phyloP scores from a whole-genome alignment of 345 rosid genomes.

The Dimocarpus longan region DNA sequence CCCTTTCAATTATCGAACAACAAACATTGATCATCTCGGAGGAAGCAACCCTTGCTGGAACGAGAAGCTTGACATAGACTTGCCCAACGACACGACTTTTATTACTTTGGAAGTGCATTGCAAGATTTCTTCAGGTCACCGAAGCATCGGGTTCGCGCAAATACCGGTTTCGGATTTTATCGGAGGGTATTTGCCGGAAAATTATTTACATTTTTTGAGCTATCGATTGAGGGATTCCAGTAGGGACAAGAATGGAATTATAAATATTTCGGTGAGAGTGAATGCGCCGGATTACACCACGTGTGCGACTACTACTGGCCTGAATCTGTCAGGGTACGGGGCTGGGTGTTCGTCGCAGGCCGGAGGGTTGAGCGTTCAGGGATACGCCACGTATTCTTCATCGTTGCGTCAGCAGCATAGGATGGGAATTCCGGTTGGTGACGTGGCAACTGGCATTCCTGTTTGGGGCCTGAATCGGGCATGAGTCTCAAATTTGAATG shows the following conservation, averaged over 20 bases:
- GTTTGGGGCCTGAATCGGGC: conserved; percentile 14
- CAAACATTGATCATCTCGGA: conserved; percentile 34
- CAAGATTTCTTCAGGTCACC: conserved; percentile 33
- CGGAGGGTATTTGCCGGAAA: conserved; percentile 50
- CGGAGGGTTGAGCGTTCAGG: neutral
- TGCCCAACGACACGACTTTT: conserved; percentile 39
- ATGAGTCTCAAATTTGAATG: neutral
- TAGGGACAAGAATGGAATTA: conserved; percentile 53
- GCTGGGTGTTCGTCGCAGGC: neutral
- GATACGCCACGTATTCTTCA: neutral
- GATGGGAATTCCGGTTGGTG: conserved; percentile 6
- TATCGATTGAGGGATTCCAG: conserved; percentile 56
- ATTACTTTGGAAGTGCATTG: conserved; percentile 46
- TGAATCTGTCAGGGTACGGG: neutral
- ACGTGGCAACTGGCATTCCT: conserved; percentile 15
- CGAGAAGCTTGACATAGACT: conserved; percentile 44
- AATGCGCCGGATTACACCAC: conserved; percentile 18
- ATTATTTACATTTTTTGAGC: conserved; percentile 66
- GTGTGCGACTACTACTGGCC: neutral
- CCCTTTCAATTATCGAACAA: neutral
- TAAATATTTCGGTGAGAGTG: conserved; percentile 63
- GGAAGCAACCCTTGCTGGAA: conserved; percentile 65
- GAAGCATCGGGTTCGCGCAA: conserved; percentile 41
- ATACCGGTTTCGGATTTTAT: conserved; percentile 64
- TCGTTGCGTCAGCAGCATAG: neutral